Conservation (phyloP, 768 basidiomycete genomes). For the Naganishia onofrii region DNA sequence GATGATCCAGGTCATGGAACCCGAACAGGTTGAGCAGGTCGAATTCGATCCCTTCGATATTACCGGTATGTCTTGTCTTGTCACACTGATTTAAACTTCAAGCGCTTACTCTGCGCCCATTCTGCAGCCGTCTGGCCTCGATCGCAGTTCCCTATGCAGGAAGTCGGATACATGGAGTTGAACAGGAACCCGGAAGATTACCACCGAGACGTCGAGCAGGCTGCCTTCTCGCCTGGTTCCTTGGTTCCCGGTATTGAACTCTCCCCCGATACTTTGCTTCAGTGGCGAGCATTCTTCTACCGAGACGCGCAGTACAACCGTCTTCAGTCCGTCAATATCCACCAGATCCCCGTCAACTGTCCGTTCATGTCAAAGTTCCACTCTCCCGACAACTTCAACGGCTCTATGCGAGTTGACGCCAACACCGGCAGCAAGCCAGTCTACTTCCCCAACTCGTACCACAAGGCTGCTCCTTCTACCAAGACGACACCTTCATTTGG, state of each 20-base stretch:
- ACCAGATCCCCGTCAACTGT: constrained; percentile 41
- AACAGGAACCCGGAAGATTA: constrained; percentile 48
- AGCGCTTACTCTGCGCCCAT: not conserved
- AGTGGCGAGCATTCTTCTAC: constrained; percentile 49
- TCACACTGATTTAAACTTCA: too few relatives aligned
- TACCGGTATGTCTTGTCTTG: constrained; percentile 37
- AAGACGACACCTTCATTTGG: constrained; percentile 37
- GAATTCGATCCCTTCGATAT: constrained; percentile 49
- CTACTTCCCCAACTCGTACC: constrained; percentile 41
- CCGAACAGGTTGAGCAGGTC: constrained; percentile 40
- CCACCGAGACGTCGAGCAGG: constrained; percentile 50
- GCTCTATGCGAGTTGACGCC: constrained; percentile 41
- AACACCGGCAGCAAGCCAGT: constrained; percentile 24
- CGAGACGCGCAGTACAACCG: constrained; percentile 47
- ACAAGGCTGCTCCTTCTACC: constrained; percentile 33
- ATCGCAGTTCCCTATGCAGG: constrained; percentile 43
- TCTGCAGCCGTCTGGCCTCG: constrained; percentile 33
- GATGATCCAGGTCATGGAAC: constrained; percentile 47
- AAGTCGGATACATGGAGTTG: constrained; percentile 42
- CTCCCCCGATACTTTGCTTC: constrained; percentile 45
- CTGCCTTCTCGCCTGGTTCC: constrained; percentile 45
- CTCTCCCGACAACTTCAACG: constrained; percentile 48
- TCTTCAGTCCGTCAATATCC: constrained; percentile 46
- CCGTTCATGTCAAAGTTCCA: constrained; percentile 36
- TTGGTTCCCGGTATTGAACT: constrained; percentile 49